phyloP scores from a whole-genome alignment of 2,329 filamentous ascomycete species.

The Colletotrichum gloeosporioides region DNA sequence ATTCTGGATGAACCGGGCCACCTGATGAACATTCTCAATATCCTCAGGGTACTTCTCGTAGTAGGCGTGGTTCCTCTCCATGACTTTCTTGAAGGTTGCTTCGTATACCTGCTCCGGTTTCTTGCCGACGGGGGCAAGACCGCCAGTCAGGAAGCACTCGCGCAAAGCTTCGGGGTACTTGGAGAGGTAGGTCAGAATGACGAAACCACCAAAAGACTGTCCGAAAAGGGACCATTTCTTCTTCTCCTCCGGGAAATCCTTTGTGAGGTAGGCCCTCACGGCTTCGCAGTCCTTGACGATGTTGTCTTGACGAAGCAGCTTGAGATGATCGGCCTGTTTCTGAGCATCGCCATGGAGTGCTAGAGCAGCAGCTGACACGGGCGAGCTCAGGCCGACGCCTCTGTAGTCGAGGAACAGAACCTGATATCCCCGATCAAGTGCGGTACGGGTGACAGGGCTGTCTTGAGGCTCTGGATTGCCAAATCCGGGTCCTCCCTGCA shows the following conservation, averaged over 20 bases:
- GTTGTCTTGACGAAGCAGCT: conserved; percentile 85
- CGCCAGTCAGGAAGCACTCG: conserved; percentile 86
- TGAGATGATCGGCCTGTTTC: conserved; percentile 81
- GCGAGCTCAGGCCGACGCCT: conserved; percentile 84
- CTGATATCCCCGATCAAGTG: conserved; percentile 84
- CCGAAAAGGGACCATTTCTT: conserved; percentile 87
- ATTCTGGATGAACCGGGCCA: conserved; percentile 69
- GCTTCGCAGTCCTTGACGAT: conserved; percentile 92
- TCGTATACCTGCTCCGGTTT: conserved; percentile 78
- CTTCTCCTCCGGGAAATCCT: conserved; percentile 70
- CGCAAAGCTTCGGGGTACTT: conserved; percentile 78
- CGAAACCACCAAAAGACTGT: conserved; percentile 93
- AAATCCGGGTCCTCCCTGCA: conserved; percentile 87
- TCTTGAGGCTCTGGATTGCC: conserved; percentile 78
- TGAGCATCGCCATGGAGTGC: conserved; percentile 65
- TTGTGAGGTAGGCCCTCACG: conserved; percentile 76
- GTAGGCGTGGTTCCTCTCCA: conserved; percentile 77
- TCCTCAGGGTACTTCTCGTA: conserved; percentile 89
- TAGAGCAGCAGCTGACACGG: conserved; percentile 77
- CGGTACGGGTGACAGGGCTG: conserved; percentile 70
- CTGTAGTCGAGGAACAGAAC: conserved; percentile 88
- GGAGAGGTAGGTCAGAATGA: conserved; percentile 82
- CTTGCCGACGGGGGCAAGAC: conserved; percentile 77
- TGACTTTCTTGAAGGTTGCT: conserved; percentile 72
- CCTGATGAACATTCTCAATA: conserved; percentile 66